Percentiles rank a stretch among this genome's conserved stretches.
Conservation (phyloP, 768 basidiomycete species). For the Auricularia sp. region DNA sequence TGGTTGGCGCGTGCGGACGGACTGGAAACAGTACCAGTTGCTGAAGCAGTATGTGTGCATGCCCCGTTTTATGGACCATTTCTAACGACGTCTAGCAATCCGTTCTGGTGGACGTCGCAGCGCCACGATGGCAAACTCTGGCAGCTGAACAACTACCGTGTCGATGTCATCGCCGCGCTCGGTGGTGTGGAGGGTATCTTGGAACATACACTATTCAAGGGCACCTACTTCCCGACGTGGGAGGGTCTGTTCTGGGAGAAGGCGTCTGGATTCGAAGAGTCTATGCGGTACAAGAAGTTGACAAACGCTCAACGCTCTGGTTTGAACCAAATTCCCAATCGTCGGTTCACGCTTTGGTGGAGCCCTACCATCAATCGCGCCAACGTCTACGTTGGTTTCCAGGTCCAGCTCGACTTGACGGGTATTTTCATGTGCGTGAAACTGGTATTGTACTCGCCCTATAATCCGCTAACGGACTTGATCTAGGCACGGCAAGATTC, state of each 20-base stretch:
- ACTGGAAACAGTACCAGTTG: constrained; percentile 96
- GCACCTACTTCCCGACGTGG: constrained; percentile 97
- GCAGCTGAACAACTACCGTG: constrained; percentile 97
- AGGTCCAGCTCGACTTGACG: constrained; percentile 95
- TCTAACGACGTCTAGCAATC: constrained; percentile 46
- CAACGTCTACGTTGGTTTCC: constrained; percentile 99
- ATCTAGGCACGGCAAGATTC: constrained; percentile 90
- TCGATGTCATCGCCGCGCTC: constrained; percentile 96
- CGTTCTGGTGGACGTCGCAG: constrained; percentile 99
- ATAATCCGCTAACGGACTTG: not conserved
- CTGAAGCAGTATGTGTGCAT: constrained; percentile 62
- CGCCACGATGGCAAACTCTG: constrained; percentile 93
- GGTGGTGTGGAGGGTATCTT: constrained; percentile 95
- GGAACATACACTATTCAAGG: constrained; percentile 95
- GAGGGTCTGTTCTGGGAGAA: constrained; percentile 99
- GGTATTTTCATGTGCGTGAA: constrained; percentile 77
- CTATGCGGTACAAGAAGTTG: constrained; percentile 91
- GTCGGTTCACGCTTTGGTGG: constrained; percentile 99
- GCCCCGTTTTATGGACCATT: constrained; percentile 6
- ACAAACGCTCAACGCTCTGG: constrained; percentile 98
- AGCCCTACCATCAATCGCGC: constrained; percentile 98
- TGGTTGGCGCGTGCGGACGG: constrained; percentile 95
- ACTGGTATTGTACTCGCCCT: not conserved
- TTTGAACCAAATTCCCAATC: constrained; percentile 95
- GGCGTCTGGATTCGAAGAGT: constrained; percentile 92